Evolutionary conservation across 2,329 filamentous ascomycete genomes (phyloP).

Genomic region (Herpotrichia juniperi): DNA sequence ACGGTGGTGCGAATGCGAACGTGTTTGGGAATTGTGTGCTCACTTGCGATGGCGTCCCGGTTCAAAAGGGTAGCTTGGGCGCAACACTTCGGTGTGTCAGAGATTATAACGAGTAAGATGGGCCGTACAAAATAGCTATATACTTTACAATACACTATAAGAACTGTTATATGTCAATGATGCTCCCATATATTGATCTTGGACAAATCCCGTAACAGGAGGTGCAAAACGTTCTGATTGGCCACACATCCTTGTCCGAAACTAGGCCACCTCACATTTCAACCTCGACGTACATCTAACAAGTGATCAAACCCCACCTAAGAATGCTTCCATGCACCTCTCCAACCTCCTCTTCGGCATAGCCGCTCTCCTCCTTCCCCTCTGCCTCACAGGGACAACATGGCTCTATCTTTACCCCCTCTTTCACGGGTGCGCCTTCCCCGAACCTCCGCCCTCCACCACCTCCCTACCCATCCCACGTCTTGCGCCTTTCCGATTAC

Average conservation of each 20-base stretch:
- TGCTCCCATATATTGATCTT: background rate
- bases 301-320: slow-evolving; percentile 8
- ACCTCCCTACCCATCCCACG: slow-evolving; percentile 12
- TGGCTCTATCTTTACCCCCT: slow-evolving; percentile 90
- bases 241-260: background rate
- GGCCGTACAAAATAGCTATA: slow-evolving; percentile 1
- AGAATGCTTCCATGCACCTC: slow-evolving; percentile 57
- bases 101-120: background rate
- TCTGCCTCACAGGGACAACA: slow-evolving; percentile 72
- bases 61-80: background rate
- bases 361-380: slow-evolving; percentile 62
- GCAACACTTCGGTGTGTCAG: background rate
- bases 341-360: slow-evolving; percentile 53
- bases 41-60: background rate
- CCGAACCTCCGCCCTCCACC: slow-evolving; percentile 44
- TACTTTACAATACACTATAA: background rate
- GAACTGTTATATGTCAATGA: background rate
- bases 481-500: slow-evolving; percentile 87
- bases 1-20: background rate
- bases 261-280: background rate
- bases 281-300: background rate
- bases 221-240: background rate
- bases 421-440: slow-evolving; percentile 82
- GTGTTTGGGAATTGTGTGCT: background rate
- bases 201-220: no score